These are phyloP conservation scores for Alternaria longipes DNA, from an alignment of 2,329 filamentous ascomycete species.

Conservation along the genomic window DNA sequence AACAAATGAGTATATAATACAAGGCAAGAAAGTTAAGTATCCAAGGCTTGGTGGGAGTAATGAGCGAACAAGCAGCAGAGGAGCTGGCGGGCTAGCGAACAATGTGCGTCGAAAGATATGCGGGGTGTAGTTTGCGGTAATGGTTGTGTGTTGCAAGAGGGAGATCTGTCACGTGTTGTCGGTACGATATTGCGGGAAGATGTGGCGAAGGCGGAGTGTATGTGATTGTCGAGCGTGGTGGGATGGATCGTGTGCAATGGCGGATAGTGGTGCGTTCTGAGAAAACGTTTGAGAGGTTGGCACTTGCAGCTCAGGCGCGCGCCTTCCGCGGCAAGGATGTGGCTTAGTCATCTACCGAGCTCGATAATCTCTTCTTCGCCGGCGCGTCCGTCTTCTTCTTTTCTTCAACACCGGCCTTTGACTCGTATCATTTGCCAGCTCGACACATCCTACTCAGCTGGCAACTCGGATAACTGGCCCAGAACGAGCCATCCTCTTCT, in stretches of 20 bases:
- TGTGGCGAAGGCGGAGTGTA: constrained; percentile 12
- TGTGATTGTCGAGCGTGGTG: constrained; percentile 22
- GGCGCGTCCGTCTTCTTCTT: constrained; percentile 19
- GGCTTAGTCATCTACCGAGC: constrained; percentile 26
- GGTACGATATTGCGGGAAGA: constrained; percentile 11
- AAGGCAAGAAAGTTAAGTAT: constrained; percentile 24
- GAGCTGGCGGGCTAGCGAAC: constrained; percentile 38
- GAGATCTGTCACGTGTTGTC: constrained; percentile 10
- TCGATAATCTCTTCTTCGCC: constrained; percentile 34
- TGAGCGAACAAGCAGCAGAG: constrained; percentile 47
- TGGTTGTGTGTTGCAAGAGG: constrained; percentile 16
- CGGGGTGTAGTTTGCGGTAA: constrained; percentile 15
- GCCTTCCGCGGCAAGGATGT: constrained; percentile 25
- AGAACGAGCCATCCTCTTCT: constrained; percentile 73
- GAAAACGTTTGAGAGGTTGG: constrained; percentile 44
- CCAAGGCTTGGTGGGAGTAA: constrained; percentile 45
- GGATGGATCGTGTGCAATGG: constrained; percentile 29
- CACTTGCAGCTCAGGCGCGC: constrained; percentile 35
- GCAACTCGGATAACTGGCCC: constrained; percentile 75
- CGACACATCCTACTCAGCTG: constrained; percentile 67
- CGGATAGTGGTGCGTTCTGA: constrained; percentile 31
- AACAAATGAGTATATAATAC: constrained; percentile 18
- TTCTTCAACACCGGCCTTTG: constrained; percentile 67
- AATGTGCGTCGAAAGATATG: constrained; percentile 16
- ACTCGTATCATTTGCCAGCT: constrained; percentile 78